Conservation (phyloP, 2,329 filamentous ascomycete species). For the Hymenoscyphus scutula region DNA sequence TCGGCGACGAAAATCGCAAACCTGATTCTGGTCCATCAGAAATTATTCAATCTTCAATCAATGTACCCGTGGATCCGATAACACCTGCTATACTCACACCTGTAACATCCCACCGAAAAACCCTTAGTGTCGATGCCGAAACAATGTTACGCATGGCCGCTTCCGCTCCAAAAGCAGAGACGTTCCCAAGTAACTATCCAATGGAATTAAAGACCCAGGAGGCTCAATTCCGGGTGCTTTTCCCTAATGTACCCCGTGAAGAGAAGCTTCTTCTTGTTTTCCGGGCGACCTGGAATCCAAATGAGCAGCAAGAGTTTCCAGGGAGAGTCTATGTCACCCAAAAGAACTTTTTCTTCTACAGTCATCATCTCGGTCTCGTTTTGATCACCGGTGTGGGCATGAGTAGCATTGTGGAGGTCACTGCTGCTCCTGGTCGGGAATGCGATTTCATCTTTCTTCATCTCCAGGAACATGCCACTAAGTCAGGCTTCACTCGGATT, state of each 20-base stretch:
- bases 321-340: conserved; percentile 86
- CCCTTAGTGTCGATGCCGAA: conserved; percentile 39
- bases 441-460: conserved; percentile 93
- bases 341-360: conserved; percentile 92
- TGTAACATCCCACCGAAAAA: conserved; percentile 29
- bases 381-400: conserved; percentile 77
- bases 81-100: conserved; percentile 15
- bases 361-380: conserved; percentile 87
- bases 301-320: conserved; percentile 73
- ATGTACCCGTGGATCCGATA: conserved; percentile 27
- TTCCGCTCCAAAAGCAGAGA: conserved; percentile 35
- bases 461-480: conserved; percentile 40
- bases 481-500: conserved; percentile 48
- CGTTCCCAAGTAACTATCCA: conserved; percentile 75
- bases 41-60: conserved; percentile 21
- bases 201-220: conserved; percentile 80
- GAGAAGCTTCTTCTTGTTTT: conserved; percentile 91
- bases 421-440: conserved; percentile 81
- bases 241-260: conserved; percentile 72
- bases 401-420: conserved; percentile 78
- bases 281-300: conserved; percentile 79
- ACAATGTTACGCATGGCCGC: conserved; percentile 30
- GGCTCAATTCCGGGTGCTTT: conserved; percentile 88
- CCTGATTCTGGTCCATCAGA: conserved; percentile 26
- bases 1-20: conserved; percentile 32